phyloP scores from a whole-genome alignment of 1,139 yeast species.

The Torulaspora globosa region DNA sequence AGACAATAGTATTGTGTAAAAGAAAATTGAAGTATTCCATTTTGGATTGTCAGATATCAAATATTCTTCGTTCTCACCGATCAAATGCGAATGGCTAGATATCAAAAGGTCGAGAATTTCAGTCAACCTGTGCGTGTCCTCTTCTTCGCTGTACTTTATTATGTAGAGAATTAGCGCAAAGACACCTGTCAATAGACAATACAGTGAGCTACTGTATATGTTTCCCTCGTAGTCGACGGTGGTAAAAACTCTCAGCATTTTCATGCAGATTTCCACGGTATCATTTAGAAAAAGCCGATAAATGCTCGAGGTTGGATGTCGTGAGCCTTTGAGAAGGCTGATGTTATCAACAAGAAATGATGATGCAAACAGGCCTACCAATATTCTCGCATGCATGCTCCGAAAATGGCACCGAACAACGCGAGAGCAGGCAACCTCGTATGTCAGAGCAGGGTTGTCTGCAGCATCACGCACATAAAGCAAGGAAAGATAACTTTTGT shows the following conservation, averaged over 20 bases:
- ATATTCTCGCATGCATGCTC: conserved; percentile 17
- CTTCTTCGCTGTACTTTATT: conserved; percentile 20
- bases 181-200: conserved; percentile 24
- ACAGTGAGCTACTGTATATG: conserved; percentile 23
- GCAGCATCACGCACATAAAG: conserved; percentile 20
- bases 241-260: conserved; percentile 21
- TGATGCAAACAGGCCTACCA: conserved; percentile 21
- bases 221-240: conserved; percentile 23
- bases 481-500: conserved; percentile 25
- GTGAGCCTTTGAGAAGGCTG: conserved; percentile 14
- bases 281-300: conserved; percentile 17
- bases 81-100: conserved; percentile 18
- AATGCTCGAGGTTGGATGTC: conserved; percentile 18
- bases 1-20: conserved; percentile 20
- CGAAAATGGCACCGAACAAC: conserved; percentile 28
- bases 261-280: conserved; percentile 16
- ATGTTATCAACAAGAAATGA: conserved; percentile 24
- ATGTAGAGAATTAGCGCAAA: conserved; percentile 21
- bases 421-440: conserved; percentile 26
- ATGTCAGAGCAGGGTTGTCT: conserved; percentile 23
- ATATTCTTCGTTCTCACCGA: conserved; percentile 18
- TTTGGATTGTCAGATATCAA: conserved; percentile 21
- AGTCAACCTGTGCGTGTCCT: conserved; percentile 13
- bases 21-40: conserved; percentile 24
- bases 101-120: conserved; percentile 16